Conservation (phyloP, 371 early-diverging fungal species). For the Circinella minor region DNA sequence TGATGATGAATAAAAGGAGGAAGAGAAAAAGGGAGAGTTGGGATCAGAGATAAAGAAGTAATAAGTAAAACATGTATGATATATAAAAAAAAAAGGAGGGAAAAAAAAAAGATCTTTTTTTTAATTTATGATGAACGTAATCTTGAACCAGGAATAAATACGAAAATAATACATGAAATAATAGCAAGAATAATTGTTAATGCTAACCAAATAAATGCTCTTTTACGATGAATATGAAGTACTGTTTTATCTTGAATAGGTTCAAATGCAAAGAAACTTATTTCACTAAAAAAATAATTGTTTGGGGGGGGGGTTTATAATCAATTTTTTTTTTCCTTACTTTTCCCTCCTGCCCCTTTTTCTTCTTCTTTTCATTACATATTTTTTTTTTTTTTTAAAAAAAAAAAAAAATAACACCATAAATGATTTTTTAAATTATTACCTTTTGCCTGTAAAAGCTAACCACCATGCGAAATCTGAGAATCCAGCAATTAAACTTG, state of each 20-base stretch:
- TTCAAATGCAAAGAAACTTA: constrained; percentile 38
- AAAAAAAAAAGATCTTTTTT: background rate
- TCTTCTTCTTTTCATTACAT: background rate
- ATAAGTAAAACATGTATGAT: too few species aligned
- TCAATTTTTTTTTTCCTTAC: too few species aligned
- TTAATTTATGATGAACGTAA: constrained; percentile 23
- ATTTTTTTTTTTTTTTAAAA: too few species aligned
- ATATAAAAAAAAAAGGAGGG: background rate
- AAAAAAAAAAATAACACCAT: too few species aligned
- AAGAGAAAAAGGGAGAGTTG: background rate
- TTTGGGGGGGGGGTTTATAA: background rate
- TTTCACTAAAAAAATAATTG: constrained; percentile 27
- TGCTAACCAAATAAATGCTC: constrained; percentile 39
- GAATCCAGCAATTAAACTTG: constrained; percentile 34
- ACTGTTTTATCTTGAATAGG: constrained; percentile 49
- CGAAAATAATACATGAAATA: constrained; percentile 44
- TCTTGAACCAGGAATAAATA: constrained; percentile 45
- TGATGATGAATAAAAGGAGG: background rate
- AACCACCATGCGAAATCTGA: constrained; percentile 55
- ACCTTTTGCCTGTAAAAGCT: constrained; percentile 45
- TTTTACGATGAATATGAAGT: constrained; percentile 38
- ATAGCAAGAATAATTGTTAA: constrained; percentile 32
- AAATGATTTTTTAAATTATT: constrained; percentile 6
- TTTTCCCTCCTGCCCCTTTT: too few species aligned
- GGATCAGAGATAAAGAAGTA: background rate